Base-by-base conservation (phyloP, 2,329 filamentous ascomycete species). In the Sordariomycetes sp. region DNA sequence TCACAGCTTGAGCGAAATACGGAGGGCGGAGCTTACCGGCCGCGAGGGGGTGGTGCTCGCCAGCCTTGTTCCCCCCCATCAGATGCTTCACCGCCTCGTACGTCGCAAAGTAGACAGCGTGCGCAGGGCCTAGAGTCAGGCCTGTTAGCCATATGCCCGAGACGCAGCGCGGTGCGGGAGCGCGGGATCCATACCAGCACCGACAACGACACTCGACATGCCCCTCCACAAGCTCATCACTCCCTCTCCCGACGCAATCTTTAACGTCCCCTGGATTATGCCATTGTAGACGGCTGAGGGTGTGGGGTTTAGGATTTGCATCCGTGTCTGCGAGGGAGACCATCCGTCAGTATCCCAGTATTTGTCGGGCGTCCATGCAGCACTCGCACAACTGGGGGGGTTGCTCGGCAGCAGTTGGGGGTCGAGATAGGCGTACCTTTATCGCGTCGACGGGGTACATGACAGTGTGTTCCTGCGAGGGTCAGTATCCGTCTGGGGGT, bases 401-500 rank as follows among this genome's bases (percentile, higher is more conserved):
- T 20, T 20, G n/a, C 18, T n/a, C n/a, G 40, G 10, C 25, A 28
- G 22, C 22, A 18, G 24, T 20, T 62, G 54, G 62, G 61, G 59
- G 61, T 66, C 56, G 66, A 61, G 43, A 53, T 20, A 28, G 46
- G 59, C 71, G 64, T 65, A 97, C 94, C 88, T 99, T 99, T 70
- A 99, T 88, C 65, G 96, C 85, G 76, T 99, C 94, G 69, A 99
- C 89, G 22, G 94, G 94, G 71, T 99, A 99, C 94, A 99, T 97
- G 67, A 96, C 92, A 60, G 93, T 95, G 74, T 97, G 93, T 77
- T 97, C 93, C 92, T 97, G 65, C 56, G 61, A 24, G 28, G 28
- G 28, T 58, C 32, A 58, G 46, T 18, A 34, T 4, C 46, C 5
- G 20, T 24, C 22, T n/a, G 20, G 46, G 46, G 20, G 2, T 50